phyloP scores from a whole-genome alignment of 306 rosid species.

The Gynostemma pentaphyllum region DNA sequence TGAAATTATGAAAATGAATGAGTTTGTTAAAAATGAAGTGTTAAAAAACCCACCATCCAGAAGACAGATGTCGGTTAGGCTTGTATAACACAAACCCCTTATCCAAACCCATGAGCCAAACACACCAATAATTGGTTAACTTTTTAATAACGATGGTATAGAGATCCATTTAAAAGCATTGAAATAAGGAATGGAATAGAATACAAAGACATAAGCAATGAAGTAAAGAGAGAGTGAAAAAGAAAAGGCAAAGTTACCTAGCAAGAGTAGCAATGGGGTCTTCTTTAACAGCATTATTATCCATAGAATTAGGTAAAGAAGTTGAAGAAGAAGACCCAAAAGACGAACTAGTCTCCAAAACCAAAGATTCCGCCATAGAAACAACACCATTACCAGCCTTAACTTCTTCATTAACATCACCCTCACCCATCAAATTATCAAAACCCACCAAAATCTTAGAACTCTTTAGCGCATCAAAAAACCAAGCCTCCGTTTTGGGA shows the following conservation, averaged over 20 bases:
- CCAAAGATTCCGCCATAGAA: constrained; percentile 28
- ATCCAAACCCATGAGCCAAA: too few species aligned
- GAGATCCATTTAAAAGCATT: neutral
- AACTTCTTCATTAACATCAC: neutral
- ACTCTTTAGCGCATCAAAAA: constrained; percentile 41
- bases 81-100: too few species aligned
- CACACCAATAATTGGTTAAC: too few species aligned
- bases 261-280: constrained; percentile 14
- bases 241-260: constrained; percentile 19
- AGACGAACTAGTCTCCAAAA: constrained; percentile 43
- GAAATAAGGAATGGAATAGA: too few species aligned
- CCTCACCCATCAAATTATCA: constrained; percentile 20
- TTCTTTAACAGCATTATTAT: constrained; percentile 1
- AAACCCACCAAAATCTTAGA: constrained; percentile 22
- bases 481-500: constrained; percentile 55
- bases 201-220: neutral
- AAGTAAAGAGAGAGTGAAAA: neutral
- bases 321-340: constrained; percentile 51
- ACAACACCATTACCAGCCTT: constrained; percentile 8
- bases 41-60: too few species aligned
- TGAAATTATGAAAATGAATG: too few species aligned
- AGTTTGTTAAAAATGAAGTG: too few species aligned
- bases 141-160: too few species aligned
- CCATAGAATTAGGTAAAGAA: constrained; percentile 25
- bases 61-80: too few species aligned